Evolutionary conservation across 2,329 filamentous ascomycete genomes (phyloP).

Genomic region (Chaetomium sp.): DNA sequence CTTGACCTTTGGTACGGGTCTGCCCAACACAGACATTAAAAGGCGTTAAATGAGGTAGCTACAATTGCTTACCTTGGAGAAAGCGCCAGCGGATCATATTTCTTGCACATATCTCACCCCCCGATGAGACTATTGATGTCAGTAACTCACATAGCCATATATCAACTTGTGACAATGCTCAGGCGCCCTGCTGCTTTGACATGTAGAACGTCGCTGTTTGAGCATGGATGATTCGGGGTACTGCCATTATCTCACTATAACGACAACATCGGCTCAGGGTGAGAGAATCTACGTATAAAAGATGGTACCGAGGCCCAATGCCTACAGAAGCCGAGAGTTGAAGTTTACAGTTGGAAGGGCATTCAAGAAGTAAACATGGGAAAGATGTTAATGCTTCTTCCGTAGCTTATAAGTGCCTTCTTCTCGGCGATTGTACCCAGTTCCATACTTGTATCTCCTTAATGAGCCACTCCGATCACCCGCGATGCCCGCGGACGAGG

Average conservation of each 20-base stretch:
- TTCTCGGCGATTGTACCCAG: background rate
- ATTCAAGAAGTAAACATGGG: background rate
- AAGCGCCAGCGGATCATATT: background rate
- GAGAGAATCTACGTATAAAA: background rate
- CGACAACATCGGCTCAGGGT: background rate
- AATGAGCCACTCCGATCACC: no score
- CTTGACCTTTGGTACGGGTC: no score
- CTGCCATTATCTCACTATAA: background rate
- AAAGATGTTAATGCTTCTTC: background rate
- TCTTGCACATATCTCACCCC: no score
- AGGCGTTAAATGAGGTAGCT: background rate
- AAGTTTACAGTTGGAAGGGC: background rate
- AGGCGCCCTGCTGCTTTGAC: background rate
- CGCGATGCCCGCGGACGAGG: no score
- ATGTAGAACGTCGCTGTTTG: background rate
- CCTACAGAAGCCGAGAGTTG: background rate
- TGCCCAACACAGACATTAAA: background rate
- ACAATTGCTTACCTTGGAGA: background rate
- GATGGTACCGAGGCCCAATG: background rate
- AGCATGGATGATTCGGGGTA: background rate
- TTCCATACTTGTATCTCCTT: no score
- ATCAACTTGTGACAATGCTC: background rate
- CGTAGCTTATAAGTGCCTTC: no score
- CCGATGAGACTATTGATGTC: background rate
- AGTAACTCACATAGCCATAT: background rate